These are phyloP conservation scores for Lepidium didymum DNA, from an alignment of 345 rosid genomes.

Conservation along the genomic window DNA sequence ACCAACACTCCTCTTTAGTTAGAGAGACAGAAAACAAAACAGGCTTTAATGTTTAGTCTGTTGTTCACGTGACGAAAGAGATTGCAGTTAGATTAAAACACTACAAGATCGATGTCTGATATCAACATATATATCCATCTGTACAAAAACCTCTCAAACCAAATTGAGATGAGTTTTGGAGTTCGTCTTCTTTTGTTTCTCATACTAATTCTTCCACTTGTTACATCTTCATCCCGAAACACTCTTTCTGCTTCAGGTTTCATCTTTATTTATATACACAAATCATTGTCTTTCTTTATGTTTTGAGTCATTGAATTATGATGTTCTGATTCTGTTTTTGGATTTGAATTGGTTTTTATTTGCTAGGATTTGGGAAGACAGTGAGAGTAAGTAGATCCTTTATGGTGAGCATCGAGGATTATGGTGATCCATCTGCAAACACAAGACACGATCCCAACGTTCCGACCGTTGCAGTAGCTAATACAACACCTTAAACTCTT, in stretches of 20 bases:
- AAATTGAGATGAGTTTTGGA: slow-evolving; percentile 13
- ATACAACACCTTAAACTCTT: slow-evolving; percentile 10
- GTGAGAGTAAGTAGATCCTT: not conserved
- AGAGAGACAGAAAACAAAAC: not conserved
- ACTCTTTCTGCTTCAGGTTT: slow-evolving; percentile 19
- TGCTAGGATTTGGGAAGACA: not conserved
- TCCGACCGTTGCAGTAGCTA: slow-evolving; percentile 4
- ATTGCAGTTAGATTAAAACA: not conserved
- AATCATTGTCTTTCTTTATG: not conserved
- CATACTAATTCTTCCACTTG: slow-evolving; percentile 14
- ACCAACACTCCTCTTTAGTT: slow-evolving; percentile 14
- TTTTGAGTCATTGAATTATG: not conserved
- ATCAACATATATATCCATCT: slow-evolving; percentile 7
- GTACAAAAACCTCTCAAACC: slow-evolving; percentile 1
- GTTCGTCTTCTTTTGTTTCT: slow-evolving; percentile 14
- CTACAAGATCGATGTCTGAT: not conserved
- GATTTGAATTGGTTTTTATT: not conserved
- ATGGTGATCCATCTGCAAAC: slow-evolving; percentile 29
- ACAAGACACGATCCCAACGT: slow-evolving; percentile 17
- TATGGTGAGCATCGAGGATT: slow-evolving; percentile 18
- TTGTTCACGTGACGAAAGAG: slow-evolving; percentile 12
- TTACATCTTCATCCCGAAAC: slow-evolving; percentile 8
- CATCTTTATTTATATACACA: not conserved
- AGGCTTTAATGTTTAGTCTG: slow-evolving; percentile 8
- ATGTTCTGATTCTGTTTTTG: not conserved